A percentile compares a stretch with the other conserved stretches of the same genome.
Conservation (phyloP, 2,329 filamentous ascomycete species). For the Sporothrix sp. region DNA sequence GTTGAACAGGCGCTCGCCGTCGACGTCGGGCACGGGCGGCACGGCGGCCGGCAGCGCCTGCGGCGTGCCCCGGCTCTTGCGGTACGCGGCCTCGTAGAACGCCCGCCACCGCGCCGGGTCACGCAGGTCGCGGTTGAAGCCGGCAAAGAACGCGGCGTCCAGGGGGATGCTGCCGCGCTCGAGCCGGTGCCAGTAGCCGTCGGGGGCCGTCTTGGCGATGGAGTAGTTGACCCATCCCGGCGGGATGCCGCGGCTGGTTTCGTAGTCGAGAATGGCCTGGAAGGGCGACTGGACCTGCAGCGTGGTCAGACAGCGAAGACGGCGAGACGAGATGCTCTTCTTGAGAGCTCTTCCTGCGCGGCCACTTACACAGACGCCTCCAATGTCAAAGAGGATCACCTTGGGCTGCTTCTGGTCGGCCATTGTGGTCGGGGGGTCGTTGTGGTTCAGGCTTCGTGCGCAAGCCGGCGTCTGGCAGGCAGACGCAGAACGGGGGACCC, state of each 20-base stretch:
- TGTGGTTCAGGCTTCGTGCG: background rate
- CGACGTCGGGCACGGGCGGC: slow-evolving; percentile 60
- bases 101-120: slow-evolving; percentile 56
- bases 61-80: slow-evolving; percentile 10
- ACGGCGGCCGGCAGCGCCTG: slow-evolving; percentile 27
- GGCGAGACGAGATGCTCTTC: too few relatives aligned
- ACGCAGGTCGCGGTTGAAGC: slow-evolving; percentile 67
- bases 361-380: slow-evolving; percentile 81
- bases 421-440: slow-evolving; percentile 26
- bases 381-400: slow-evolving; percentile 86
- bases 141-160: slow-evolving; percentile 63
- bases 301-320: too few relatives aligned
- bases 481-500: background rate
- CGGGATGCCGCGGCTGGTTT: slow-evolving; percentile 64
- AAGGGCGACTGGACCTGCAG: slow-evolving; percentile 78
- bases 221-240: slow-evolving; percentile 86
- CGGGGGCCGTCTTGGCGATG: slow-evolving; percentile 67
- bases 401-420: slow-evolving; percentile 46
- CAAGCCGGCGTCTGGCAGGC: background rate
- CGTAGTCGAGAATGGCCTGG: slow-evolving; percentile 87
- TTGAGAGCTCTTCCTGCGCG: background rate
- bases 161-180: slow-evolving; percentile 76
- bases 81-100: slow-evolving; percentile 41
- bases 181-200: slow-evolving; percentile 79
- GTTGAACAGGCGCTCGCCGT: slow-evolving; percentile 75